Conservation (phyloP, 2,329 filamentous ascomycete genomes). For the Hypoxylon sp. region DNA sequence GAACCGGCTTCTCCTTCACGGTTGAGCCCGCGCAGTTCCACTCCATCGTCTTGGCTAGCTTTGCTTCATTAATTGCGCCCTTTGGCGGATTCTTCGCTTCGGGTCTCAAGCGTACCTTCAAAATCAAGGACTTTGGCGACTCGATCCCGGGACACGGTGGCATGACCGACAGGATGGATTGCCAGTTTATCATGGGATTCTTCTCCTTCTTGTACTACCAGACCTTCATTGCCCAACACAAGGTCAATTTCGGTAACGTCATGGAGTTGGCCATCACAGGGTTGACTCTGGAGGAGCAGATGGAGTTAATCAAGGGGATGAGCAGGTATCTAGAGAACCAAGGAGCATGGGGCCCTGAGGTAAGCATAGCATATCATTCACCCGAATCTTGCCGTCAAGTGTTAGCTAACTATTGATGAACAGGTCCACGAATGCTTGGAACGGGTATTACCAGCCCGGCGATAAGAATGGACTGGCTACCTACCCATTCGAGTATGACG, state of each 20-base stretch:
- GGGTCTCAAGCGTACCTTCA: constrained; percentile 97
- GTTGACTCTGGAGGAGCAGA: constrained; percentile 86
- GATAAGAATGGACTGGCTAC: constrained; percentile 38
- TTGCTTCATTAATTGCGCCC: constrained; percentile 94
- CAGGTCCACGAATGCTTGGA: constrained; percentile 54
- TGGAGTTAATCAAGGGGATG: constrained; percentile 79
- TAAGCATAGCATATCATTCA: constrained; percentile 45
- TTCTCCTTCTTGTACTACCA: constrained; percentile 99
- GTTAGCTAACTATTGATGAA: constrained; percentile 3
- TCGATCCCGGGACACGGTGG: constrained; percentile 97
- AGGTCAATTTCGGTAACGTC: constrained; percentile 84
- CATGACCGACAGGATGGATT: constrained; percentile 99
- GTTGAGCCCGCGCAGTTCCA: constrained; percentile 94
- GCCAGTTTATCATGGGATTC: constrained; percentile 99
- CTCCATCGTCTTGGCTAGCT: constrained; percentile 88
- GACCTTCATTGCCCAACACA: constrained; percentile 92
- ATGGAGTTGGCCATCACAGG: constrained; percentile 93
- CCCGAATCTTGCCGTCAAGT: not conserved
- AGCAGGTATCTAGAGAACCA: constrained; percentile 74
- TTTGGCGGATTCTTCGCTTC: constrained; percentile 99
- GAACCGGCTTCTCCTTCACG: constrained; percentile 68
- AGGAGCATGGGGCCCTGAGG: constrained; percentile 59
- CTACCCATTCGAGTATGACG: constrained; percentile 18
- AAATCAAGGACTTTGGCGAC: constrained; percentile 99
- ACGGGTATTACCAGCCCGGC: constrained; percentile 46